Evolutionary conservation across 2,329 filamentous ascomycete genomes (phyloP).

Genomic region (Xylariomycetidae sp.): DNA sequence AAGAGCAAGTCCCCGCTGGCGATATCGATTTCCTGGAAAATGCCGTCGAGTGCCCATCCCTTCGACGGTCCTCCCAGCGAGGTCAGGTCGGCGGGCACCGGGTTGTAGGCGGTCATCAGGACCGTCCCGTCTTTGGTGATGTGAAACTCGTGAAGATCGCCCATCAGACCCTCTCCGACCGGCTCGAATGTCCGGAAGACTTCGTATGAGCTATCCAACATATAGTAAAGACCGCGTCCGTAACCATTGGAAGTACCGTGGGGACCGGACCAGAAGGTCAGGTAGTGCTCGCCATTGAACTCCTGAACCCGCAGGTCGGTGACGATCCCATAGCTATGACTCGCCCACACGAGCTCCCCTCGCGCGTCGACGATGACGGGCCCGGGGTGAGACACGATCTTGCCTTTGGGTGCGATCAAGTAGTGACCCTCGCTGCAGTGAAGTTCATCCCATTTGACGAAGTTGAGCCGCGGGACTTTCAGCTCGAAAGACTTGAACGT

Average conservation of each 20-base stretch:
- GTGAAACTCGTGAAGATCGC: conserved; percentile 22
- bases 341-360: conserved; percentile 15
- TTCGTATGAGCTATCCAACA: conserved; percentile 32
- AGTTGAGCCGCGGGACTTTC: conserved; percentile 10
- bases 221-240: conserved; percentile 20
- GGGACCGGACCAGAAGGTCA: conserved; percentile 32
- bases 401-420: conserved; percentile 14
- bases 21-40: conserved; percentile 18
- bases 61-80: conserved; percentile 12
- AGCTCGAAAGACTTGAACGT: conserved; percentile 11
- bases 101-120: conserved; percentile 15
- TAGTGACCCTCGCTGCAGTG: conserved; percentile 12
- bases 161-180: conserved; percentile 23
- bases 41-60: conserved; percentile 13
- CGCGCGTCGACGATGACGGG: conserved; percentile 12
- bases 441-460: conserved; percentile 10
- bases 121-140: conserved; percentile 14
- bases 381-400: conserved; percentile 12
- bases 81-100: conserved; percentile 14
- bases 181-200: conserved; percentile 28
- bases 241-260: conserved; percentile 15
- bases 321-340: conserved; percentile 10
- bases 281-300: conserved; percentile 27
- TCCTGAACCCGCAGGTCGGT: conserved; percentile 20
- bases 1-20: conserved; percentile 17